phyloP scores from a whole-genome alignment of 1,284 basidiomycete genomes.

The Crucibulum cyathiforme region DNA sequence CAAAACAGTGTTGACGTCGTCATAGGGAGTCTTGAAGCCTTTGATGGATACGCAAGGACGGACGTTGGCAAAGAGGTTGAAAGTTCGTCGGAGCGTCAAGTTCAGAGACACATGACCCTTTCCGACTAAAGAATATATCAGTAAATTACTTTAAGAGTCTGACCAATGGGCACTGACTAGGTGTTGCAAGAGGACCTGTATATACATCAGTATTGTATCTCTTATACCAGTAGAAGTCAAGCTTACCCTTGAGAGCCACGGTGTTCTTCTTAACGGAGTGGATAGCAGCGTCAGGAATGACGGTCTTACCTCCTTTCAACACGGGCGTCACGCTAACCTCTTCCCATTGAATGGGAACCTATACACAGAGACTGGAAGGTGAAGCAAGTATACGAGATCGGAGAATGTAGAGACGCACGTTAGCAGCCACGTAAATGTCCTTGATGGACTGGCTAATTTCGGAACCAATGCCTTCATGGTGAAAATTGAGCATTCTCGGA shows the following conservation, averaged over 20 bases:
- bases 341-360: slow-evolving; percentile 99
- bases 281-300: slow-evolving; percentile 94
- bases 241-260: slow-evolving; percentile 92
- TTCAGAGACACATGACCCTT: slow-evolving; percentile 99
- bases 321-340: slow-evolving; percentile 97
- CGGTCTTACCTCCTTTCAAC: slow-evolving; percentile 94
- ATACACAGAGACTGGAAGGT: slow-evolving; percentile 8
- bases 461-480: slow-evolving; percentile 88
- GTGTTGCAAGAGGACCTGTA: slow-evolving; percentile 89
- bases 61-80: slow-evolving; percentile 99
- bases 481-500: slow-evolving; percentile 26
- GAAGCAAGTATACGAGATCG: neutral
- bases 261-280: slow-evolving; percentile 96
- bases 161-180: slow-evolving; percentile 60
- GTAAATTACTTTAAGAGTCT: slow-evolving; percentile 3
- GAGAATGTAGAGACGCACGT: slow-evolving; percentile 51
- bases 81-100: slow-evolving; percentile 94
- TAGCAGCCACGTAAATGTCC: slow-evolving; percentile 89
- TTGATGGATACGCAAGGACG: slow-evolving; percentile 95
- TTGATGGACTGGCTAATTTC: slow-evolving; percentile 98
- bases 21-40: slow-evolving; percentile 98
- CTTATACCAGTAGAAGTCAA: neutral
- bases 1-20: slow-evolving; percentile 97
- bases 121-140: slow-evolving; percentile 67
- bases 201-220: neutral